These are phyloP conservation scores for Typha latifolia DNA, from an alignment of 176 grass and related monocot species.

Conservation along the genomic window DNA sequence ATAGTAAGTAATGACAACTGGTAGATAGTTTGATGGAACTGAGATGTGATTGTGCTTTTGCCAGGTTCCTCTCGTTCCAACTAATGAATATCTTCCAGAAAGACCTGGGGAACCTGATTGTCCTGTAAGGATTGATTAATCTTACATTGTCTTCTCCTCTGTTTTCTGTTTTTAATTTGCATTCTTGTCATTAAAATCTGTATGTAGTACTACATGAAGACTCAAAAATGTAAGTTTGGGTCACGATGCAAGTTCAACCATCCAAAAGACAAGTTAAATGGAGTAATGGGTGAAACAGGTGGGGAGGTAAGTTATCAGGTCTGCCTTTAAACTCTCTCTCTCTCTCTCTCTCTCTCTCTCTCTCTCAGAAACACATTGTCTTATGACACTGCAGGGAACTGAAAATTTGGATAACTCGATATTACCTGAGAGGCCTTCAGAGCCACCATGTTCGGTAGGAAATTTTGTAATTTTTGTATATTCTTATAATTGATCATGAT, in stretches of 20 bases:
- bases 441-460: slow-evolving; percentile 57
- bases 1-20: background rate
- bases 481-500: background rate
- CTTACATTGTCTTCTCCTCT: background rate
- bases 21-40: background rate
- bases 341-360: slow-evolving; percentile 7
- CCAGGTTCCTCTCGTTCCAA: slow-evolving; percentile 34
- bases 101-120: slow-evolving; percentile 63
- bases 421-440: slow-evolving; percentile 55
- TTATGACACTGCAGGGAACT: slow-evolving; percentile 30
- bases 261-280: slow-evolving; percentile 41
- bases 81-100: slow-evolving; percentile 66
- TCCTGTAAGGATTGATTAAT: slow-evolving; percentile 45
- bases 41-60: background rate
- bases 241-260: slow-evolving; percentile 91
- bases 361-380: slow-evolving; percentile 14
- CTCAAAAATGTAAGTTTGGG: slow-evolving; percentile 55
- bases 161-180: background rate
- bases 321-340: background rate
- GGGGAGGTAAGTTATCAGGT: slow-evolving; percentile 25
- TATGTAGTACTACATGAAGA: slow-evolving; percentile 66
- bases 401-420: slow-evolving; percentile 22
- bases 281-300: slow-evolving; percentile 17
- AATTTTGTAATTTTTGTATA: background rate
- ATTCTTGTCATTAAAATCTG: background rate